Percentiles rank a stretch among this genome's conserved stretches.
Evolutionary conservation across 2,329 filamentous ascomycete species (phyloP).

Genomic region (Pseudopyrenochaeta lycopersici): DNA sequence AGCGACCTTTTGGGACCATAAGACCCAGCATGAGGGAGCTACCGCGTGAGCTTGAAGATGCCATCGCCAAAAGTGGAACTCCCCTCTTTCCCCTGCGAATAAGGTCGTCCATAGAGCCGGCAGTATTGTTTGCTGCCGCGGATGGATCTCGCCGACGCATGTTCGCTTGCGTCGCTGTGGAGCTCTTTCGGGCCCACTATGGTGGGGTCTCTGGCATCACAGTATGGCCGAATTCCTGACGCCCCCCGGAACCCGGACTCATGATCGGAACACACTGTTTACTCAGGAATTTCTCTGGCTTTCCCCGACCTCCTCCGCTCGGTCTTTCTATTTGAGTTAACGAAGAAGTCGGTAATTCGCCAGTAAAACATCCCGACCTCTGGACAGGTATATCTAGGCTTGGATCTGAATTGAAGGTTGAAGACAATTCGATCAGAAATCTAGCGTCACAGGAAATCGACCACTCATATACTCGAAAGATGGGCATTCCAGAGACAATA

Average conservation of each 20-base stretch:
- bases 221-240: too few species aligned
- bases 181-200: slow-evolving; percentile 4
- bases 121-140: slow-evolving; percentile 22
- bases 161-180: slow-evolving; percentile 8
- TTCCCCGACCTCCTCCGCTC: too few species aligned
- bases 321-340: not conserved
- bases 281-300: too few species aligned
- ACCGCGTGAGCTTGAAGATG: slow-evolving; percentile 15
- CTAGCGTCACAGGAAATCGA: not conserved
- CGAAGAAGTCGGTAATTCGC: not conserved
- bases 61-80: slow-evolving; percentile 13
- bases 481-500: slow-evolving; percentile 40
- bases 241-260: too few species aligned
- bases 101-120: slow-evolving; percentile 18
- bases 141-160: slow-evolving; percentile 33
- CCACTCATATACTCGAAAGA: slow-evolving; percentile 8
- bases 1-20: slow-evolving; percentile 9
- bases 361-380: not conserved
- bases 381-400: not conserved
- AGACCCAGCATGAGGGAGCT: slow-evolving; percentile 6
- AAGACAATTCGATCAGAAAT: not conserved
- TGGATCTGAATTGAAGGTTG: too few species aligned
- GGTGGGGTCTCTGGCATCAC: slow-evolving; percentile 20
- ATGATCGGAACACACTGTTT: too few species aligned
- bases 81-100: slow-evolving; percentile 18